phyloP scores from a whole-genome alignment of 2,329 filamentous ascomycete species.

The Domatiomyces catenatus region DNA sequence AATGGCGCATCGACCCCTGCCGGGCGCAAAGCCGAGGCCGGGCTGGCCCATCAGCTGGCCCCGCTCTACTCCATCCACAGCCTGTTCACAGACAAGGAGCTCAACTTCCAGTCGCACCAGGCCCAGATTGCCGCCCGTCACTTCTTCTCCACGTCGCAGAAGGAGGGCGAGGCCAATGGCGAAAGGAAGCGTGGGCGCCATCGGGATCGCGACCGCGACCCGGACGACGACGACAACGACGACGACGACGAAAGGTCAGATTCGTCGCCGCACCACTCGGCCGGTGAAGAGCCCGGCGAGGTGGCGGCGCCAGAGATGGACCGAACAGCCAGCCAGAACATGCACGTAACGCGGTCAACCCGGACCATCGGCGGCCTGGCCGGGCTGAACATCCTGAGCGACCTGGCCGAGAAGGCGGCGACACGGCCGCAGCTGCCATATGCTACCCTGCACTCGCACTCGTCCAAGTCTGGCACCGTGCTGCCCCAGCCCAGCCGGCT shows the following conservation, averaged over 20 bases:
- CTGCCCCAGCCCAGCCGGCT: constrained; percentile 27
- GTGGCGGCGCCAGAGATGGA: constrained; percentile 42
- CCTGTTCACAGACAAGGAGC: constrained; percentile 54
- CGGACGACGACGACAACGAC: constrained; percentile 18
- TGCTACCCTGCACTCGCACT: constrained; percentile 31
- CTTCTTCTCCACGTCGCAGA: constrained; percentile 41
- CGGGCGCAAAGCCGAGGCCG: constrained; percentile 39
- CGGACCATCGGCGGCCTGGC: constrained; percentile 34
- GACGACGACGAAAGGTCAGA: constrained; percentile 25
- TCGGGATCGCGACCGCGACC: background rate
- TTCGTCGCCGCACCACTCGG: constrained; percentile 26
- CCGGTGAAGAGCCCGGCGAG: constrained; percentile 27
- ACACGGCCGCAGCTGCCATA: constrained; percentile 32
- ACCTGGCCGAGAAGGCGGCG: constrained; percentile 37
- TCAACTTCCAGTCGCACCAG: constrained; percentile 45
- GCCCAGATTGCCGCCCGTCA: constrained; percentile 44
- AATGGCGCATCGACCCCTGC: constrained; percentile 32
- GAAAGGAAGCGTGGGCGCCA: constrained; percentile 23
- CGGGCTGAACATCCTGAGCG: constrained; percentile 39
- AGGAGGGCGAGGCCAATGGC: constrained; percentile 16
- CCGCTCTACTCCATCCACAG: constrained; percentile 46
- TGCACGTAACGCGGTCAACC: constrained; percentile 39
- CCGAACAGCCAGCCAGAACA: constrained; percentile 42
- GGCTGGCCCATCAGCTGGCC: constrained; percentile 40
- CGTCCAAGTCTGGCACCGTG: constrained; percentile 25